Evolutionary conservation across 1,284 basidiomycete species (phyloP).

Genomic region (Xanthoconium separans): DNA sequence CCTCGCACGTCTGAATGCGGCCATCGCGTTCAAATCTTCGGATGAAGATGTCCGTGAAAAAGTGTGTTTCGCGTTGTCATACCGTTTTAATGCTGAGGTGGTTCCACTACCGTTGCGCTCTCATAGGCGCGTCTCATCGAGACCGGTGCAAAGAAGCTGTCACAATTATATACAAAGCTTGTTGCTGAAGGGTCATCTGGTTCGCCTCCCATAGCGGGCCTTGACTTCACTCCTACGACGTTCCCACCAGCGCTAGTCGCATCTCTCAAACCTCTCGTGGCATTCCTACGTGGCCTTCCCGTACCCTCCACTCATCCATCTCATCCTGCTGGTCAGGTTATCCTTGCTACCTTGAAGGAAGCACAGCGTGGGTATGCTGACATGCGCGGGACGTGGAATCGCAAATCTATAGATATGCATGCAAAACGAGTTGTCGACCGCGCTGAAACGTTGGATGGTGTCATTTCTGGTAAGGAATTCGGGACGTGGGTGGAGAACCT

Average conservation of each 20-base stretch:
- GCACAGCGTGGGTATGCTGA: slow-evolving; percentile 80
- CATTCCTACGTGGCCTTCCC: slow-evolving; percentile 68
- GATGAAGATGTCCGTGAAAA: slow-evolving; percentile 60
- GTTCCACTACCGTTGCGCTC: too few species aligned
- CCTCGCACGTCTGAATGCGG: slow-evolving; percentile 71
- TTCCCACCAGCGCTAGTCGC: slow-evolving; percentile 57
- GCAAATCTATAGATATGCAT: slow-evolving; percentile 68
- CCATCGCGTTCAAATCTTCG: slow-evolving; percentile 70
- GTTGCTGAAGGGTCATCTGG: slow-evolving; percentile 80
- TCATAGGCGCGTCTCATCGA: slow-evolving; percentile 69
- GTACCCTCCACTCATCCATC: slow-evolving; percentile 74
- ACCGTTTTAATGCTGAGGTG: not conserved
- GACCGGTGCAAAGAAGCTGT: slow-evolving; percentile 76
- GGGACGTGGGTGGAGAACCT: slow-evolving; percentile 64
- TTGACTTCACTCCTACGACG: slow-evolving; percentile 50
- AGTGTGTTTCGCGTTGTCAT: slow-evolving; percentile 31
- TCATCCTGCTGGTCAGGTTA: slow-evolving; percentile 66
- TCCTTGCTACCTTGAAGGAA: slow-evolving; percentile 64
- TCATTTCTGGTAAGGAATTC: slow-evolving; percentile 65
- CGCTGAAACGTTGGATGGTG: slow-evolving; percentile 61
- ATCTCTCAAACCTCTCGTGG: slow-evolving; percentile 59
- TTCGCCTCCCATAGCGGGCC: slow-evolving; percentile 54
- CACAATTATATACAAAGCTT: slow-evolving; percentile 75
- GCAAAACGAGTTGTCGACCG: slow-evolving; percentile 66
- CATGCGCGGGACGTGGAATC: slow-evolving; percentile 75